Evolutionary conservation across 2,329 filamentous ascomycete species (phyloP).

Genomic region (Verticillium klebahnii): DNA sequence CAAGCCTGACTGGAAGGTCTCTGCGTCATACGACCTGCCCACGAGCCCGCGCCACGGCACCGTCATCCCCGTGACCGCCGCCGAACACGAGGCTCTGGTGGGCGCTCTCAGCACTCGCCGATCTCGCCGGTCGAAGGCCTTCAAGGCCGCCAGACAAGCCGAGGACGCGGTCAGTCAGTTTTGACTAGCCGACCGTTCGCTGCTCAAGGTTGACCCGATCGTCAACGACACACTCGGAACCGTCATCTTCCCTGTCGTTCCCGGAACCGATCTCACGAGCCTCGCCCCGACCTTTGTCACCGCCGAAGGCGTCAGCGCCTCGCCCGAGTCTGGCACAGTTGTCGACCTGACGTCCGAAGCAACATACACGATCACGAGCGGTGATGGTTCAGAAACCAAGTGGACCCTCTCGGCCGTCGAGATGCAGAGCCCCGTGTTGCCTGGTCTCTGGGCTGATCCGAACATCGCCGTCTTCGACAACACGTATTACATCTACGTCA

Average conservation of each 20-base stretch:
- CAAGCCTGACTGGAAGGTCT: slow-evolving; percentile 43
- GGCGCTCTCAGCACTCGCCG: slow-evolving; percentile 19
- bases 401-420: slow-evolving; percentile 13
- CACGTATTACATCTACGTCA: slow-evolving; percentile 42
- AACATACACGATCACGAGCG: slow-evolving; percentile 13
- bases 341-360: slow-evolving; percentile 12
- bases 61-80: slow-evolving; percentile 44
- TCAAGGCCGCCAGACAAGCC: slow-evolving; percentile 5
- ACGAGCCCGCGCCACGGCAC: slow-evolving; percentile 48
- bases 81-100: slow-evolving; percentile 31
- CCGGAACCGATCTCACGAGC: slow-evolving; percentile 13
- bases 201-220: slow-evolving; percentile 13
- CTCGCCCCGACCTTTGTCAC: slow-evolving; percentile 15
- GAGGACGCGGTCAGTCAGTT: slow-evolving; percentile 9
- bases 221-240: slow-evolving; percentile 9
- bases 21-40: slow-evolving; percentile 39
- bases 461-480: slow-evolving; percentile 39
- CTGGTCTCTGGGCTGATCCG: slow-evolving; percentile 38
- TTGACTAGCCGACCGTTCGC: slow-evolving; percentile 7
- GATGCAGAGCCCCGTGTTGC: slow-evolving; percentile 28
- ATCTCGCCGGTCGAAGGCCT: slow-evolving; percentile 26
- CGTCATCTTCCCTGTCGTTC: slow-evolving; percentile 14
- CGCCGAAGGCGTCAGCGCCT: slow-evolving; percentile 11
- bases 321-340: slow-evolving; percentile 12
- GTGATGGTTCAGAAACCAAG: neutral